Evolutionary conservation across 768 basidiomycete species (phyloP).

Genomic region (Hericium erinaceus): DNA sequence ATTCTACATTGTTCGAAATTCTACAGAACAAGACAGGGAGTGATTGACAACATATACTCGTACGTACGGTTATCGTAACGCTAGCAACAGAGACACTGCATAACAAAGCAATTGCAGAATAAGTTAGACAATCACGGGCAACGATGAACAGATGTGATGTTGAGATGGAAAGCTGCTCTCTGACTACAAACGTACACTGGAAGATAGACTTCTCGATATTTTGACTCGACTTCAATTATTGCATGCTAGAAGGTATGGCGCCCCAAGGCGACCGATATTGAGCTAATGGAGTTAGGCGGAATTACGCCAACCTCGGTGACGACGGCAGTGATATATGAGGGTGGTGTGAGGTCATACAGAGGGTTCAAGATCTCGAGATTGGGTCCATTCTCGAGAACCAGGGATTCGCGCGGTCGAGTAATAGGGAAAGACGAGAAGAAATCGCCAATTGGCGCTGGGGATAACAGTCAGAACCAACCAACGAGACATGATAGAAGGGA

Average conservation of each 20-base stretch:
- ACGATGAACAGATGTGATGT: not conserved
- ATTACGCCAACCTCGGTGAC: slow-evolving; percentile 96
- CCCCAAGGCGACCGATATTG: slow-evolving; percentile 63
- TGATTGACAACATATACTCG: not conserved
- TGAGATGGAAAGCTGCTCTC: not conserved
- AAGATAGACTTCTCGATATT: not conserved
- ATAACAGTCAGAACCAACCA: not conserved
- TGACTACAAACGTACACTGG: not conserved
- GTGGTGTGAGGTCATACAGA: slow-evolving; percentile 90
- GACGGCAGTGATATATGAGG: slow-evolving; percentile 86
- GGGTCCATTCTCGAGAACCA: slow-evolving; percentile 24
- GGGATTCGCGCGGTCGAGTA: slow-evolving; percentile 23
- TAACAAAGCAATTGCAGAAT: slow-evolving; percentile 5
- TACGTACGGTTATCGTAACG: not conserved
- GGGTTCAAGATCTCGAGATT: slow-evolving; percentile 78
- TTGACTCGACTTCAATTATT: not conserved
- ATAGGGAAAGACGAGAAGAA: slow-evolving; percentile 25
- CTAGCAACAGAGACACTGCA: slow-evolving; percentile 1
- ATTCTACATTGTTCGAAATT: not conserved
- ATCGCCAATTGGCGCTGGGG: slow-evolving; percentile 22
- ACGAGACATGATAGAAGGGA: not conserved
- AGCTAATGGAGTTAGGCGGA: slow-evolving; percentile 84
- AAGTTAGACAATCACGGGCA: slow-evolving; percentile 8
- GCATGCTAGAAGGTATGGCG: slow-evolving; percentile 20
- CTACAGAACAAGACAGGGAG: not conserved